phyloP scores from a whole-genome alignment of 805 yeast species.

The Candida krabiensis region DNA sequence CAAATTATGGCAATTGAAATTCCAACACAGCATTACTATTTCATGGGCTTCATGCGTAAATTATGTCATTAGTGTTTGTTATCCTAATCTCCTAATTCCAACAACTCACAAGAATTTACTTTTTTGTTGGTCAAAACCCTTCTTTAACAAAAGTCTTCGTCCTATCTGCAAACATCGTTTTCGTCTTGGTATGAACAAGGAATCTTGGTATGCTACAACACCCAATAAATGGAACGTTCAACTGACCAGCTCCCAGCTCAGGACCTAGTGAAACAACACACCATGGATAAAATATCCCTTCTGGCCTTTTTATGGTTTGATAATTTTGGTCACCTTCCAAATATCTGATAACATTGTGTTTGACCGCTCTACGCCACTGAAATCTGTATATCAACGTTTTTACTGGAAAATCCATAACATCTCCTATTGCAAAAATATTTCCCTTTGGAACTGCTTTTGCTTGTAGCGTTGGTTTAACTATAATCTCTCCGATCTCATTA shows the following conservation, averaged over 20 bases:
- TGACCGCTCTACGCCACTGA: background rate
- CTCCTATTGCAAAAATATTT: background rate
- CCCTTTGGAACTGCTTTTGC: background rate
- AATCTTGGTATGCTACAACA: background rate
- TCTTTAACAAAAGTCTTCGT: no score
- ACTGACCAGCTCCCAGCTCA: background rate
- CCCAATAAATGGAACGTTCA: background rate
- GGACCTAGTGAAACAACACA: background rate
- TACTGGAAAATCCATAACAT: background rate
- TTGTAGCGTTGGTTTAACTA: background rate
- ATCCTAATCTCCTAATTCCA: no score
- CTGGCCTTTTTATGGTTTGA: background rate
- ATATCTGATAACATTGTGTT: background rate
- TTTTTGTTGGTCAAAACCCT: no score
- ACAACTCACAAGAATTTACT: no score
- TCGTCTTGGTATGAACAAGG: background rate
- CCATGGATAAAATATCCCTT: background rate
- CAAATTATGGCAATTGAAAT: no score
- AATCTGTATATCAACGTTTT: background rate
- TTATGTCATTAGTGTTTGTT: no score
- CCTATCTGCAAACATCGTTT: background rate
- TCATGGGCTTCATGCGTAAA: no score
- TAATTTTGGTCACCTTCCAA: background rate
- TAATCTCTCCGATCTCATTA: background rate
- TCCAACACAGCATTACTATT: no score